Base-by-base conservation (phyloP, 352 stramenopile genomes). In the Pythium myriotylum region DNA sequence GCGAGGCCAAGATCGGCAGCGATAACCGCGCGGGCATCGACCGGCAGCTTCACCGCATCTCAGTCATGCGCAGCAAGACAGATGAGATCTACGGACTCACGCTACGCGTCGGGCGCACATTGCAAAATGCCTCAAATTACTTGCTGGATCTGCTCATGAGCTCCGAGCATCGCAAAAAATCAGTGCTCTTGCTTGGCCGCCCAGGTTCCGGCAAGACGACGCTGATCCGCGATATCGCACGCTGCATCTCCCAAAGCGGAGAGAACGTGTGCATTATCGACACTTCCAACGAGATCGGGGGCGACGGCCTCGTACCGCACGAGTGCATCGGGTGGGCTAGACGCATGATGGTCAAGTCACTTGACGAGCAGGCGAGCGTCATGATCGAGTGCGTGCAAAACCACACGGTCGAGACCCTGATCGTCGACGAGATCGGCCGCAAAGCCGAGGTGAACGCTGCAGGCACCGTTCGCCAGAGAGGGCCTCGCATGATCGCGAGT, bases 341-440 rank as follows among this genome's bases (percentile, higher is more conserved):
- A 29, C 82, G 88, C 27, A 91, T 96, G 78, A 93, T 94, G 83
- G 88, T 97, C 14, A 59, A 59, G 29, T 80, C 70, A n/a, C 62
- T 94, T 1, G 72, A 89, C 37, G 67, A 76, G 9, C 88, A 95
- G 68, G 73, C 69, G 17, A 56, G 65, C 19, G 77, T 95, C 3
- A 97, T 97, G 89, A 74, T 94, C 45, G 89, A 97, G 74, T 92
- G 80, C 50, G 83, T 96, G 23, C 88, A 97, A 59, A 96, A 97
- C 65, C 86, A 97, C 69, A 96, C 87, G 9, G 89, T 94, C 17
- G 58, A 88, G 52, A 91, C 82, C 23, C 78, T 97, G 41, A 83
- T 97, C 27, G 80, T 97, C 46, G 90, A 98, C 69, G 89, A 98
- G 63, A 93, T 97, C 62, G 84, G 87, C 37, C 73, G 86, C 27